Evolutionary conservation across 2,329 filamentous ascomycete species (phyloP).

Genomic region (Colletotrichum lupini): DNA sequence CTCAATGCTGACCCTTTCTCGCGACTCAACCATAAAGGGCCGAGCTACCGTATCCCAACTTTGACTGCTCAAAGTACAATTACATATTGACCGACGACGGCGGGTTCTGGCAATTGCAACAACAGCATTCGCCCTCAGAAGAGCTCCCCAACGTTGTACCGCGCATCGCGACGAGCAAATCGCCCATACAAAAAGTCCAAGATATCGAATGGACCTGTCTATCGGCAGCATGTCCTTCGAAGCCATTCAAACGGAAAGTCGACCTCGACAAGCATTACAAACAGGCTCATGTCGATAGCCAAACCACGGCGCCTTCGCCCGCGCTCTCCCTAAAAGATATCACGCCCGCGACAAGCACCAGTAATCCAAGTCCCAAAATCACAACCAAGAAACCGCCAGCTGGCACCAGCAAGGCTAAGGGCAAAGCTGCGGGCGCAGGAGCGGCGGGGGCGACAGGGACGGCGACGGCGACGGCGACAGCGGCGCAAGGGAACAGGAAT

Average conservation of each 20-base stretch:
- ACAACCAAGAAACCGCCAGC: slow-evolving; percentile 20
- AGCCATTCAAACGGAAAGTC: slow-evolving; percentile 61
- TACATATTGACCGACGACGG: slow-evolving; percentile 35
- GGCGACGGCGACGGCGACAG: too few species aligned
- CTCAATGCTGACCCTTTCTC: neutral
- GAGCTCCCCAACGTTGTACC: slow-evolving; percentile 28
- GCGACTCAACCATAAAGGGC: slow-evolving; percentile 9
- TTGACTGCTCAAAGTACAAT: slow-evolving; percentile 37
- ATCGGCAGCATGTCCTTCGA: slow-evolving; percentile 52
- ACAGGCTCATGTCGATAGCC: slow-evolving; percentile 55
- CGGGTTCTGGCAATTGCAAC: slow-evolving; percentile 36
- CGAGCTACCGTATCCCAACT: slow-evolving; percentile 27
- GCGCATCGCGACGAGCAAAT: slow-evolving; percentile 25
- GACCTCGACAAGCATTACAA: slow-evolving; percentile 65
- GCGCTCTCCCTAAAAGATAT: slow-evolving; percentile 31
- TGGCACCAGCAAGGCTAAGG: slow-evolving; percentile 9
- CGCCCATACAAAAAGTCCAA: slow-evolving; percentile 30
- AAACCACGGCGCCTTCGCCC: slow-evolving; percentile 25
- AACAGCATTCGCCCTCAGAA: slow-evolving; percentile 24
- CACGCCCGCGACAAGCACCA: slow-evolving; percentile 26
- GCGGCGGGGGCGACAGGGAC: neutral
- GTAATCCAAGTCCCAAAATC: slow-evolving; percentile 31
- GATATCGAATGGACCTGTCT: slow-evolving; percentile 46
- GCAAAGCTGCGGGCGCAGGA: neutral
- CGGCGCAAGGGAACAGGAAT: slow-evolving; percentile 16